phyloP scores from a whole-genome alignment of 371 early-diverging fungal genomes.

The Saksenaea oblongispora region DNA sequence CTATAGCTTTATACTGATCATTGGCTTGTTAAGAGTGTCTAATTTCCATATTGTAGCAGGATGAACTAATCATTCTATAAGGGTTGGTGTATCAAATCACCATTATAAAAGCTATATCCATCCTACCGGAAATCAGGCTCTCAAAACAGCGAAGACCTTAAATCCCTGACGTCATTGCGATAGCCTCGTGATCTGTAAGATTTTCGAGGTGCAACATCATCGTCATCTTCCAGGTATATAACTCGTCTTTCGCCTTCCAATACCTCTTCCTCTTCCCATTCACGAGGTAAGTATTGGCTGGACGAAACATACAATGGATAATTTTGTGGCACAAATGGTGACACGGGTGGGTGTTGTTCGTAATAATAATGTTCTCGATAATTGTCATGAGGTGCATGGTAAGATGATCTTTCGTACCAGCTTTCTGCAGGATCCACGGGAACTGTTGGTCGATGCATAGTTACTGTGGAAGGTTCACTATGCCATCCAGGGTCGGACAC shows the following conservation, averaged over 20 bases:
- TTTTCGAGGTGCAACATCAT: background rate
- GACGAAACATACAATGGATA: background rate
- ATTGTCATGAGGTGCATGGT: background rate
- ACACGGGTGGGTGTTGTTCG: background rate
- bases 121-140: too few relatives aligned
- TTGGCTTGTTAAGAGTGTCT: too few relatives aligned
- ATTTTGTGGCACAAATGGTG: background rate
- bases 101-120: too few relatives aligned
- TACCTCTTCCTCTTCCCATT: background rate
- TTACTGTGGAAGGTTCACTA: background rate
- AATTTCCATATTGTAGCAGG: too few relatives aligned
- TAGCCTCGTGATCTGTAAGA: background rate
- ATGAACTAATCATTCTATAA: too few relatives aligned
- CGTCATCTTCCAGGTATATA: background rate
- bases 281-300: background rate
- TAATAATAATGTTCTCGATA: background rate
- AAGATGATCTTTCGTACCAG: background rate
- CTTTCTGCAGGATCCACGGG: background rate
- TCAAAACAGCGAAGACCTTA: too few relatives aligned
- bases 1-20: too few relatives aligned
- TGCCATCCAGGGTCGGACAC: background rate
- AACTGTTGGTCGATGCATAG: background rate
- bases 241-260: constrained; percentile 1
- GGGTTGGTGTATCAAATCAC: too few relatives aligned
- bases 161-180: background rate